These are phyloP conservation scores for Phyllosticta citribraziliensis DNA, from an alignment of 2,329 filamentous ascomycete species.

Conservation along the genomic window DNA sequence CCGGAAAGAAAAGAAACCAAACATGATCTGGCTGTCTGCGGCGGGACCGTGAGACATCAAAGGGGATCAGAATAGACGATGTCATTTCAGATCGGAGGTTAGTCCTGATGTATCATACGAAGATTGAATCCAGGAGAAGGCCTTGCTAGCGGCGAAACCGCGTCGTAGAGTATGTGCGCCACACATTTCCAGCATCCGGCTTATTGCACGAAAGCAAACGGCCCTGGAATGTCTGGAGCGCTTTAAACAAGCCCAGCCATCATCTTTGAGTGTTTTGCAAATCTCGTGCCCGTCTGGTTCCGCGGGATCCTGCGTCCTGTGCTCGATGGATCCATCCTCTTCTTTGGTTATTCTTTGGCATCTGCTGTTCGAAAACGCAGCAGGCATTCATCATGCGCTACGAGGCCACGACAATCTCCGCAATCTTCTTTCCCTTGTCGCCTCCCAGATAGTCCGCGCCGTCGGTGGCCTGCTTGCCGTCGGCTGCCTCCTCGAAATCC, in stretches of 20 bases:
- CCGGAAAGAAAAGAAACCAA: background rate
- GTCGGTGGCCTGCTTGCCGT: slow-evolving; percentile 28
- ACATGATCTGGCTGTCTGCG: background rate
- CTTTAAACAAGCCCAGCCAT: too few relatives aligned
- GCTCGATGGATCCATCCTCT: background rate
- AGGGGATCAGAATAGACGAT: background rate
- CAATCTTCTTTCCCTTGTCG: slow-evolving; percentile 26
- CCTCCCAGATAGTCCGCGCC: slow-evolving; percentile 26
- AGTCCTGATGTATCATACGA: too few relatives aligned
- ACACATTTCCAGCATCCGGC: too few relatives aligned
- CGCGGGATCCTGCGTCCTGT: background rate
- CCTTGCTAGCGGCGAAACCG: too few relatives aligned
- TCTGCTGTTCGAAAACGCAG: background rate
- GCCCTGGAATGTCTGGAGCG: too few relatives aligned
- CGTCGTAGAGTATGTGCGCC: too few relatives aligned
- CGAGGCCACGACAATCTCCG: slow-evolving; percentile 22
- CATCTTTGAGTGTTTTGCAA: too few relatives aligned
- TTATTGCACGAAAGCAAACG: too few relatives aligned
- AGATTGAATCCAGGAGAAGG: too few relatives aligned
- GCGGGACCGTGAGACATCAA: background rate
- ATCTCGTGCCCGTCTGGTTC: background rate
- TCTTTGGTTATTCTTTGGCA: background rate
- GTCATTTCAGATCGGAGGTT: too few relatives aligned
- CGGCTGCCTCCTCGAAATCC: slow-evolving; percentile 50
- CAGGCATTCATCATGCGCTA: background rate